Evolutionary conservation across 2,329 filamentous ascomycete species (phyloP).

Genomic region (Colletotrichum spinosum): DNA sequence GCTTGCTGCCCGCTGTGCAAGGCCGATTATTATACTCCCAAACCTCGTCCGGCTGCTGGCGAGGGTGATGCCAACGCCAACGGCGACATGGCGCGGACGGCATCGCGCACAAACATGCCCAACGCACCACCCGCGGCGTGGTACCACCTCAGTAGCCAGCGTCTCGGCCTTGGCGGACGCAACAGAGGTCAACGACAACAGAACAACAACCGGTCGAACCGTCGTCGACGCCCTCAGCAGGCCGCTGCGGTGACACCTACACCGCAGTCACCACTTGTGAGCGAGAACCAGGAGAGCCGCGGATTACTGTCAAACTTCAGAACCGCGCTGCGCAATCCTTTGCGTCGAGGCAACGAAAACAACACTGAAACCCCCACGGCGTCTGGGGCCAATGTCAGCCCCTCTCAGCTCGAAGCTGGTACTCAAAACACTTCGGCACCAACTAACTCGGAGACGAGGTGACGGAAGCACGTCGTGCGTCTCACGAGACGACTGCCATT

Average conservation of each 20-base stretch:
- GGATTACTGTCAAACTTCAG: constrained; percentile 33
- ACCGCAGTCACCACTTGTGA: constrained; percentile 13
- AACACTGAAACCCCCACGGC: constrained; percentile 38
- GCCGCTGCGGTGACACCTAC: not conserved
- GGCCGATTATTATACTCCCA: constrained; percentile 96
- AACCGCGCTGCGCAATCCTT: constrained; percentile 39
- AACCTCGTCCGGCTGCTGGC: constrained; percentile 74
- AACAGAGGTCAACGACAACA: constrained; percentile 25
- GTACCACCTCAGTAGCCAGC: constrained; percentile 47
- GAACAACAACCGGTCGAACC: constrained; percentile 26
- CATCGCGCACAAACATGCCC: constrained; percentile 62
- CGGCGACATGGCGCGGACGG: constrained; percentile 49
- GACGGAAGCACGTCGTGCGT: constrained; percentile 19
- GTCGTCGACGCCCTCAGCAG: constrained; percentile 29
- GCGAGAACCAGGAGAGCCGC: constrained; percentile 34
- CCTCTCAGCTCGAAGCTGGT: constrained; percentile 61
- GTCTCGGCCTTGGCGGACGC: constrained; percentile 33
- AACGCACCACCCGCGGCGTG: constrained; percentile 53
- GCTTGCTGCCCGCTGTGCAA: constrained; percentile 98
- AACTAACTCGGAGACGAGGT: constrained; percentile 24
- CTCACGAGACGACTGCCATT: constrained; percentile 15
- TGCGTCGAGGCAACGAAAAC: constrained; percentile 38
- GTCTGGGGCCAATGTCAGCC: constrained; percentile 51
- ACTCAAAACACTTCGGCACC: constrained; percentile 42
- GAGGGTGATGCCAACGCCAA: constrained; percentile 51